Evolutionary conservation across 78 protist genomes (phyloP).

Genomic region (Salpingoeca rosetta): DNA sequence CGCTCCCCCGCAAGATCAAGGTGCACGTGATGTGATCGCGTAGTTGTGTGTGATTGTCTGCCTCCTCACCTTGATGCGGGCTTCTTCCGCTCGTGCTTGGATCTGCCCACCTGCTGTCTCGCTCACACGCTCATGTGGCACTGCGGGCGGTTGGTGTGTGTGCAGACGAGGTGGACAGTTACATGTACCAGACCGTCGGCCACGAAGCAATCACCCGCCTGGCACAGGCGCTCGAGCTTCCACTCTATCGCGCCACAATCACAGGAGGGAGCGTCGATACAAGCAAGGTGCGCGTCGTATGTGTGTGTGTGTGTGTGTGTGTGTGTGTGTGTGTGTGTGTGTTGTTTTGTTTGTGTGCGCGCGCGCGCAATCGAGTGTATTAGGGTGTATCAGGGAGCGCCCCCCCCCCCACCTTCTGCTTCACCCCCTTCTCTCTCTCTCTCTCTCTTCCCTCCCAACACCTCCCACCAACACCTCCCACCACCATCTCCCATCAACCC

Average conservation of each 20-base stretch:
- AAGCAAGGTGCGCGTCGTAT: background rate
- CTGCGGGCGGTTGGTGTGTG: background rate
- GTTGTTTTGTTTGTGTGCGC: background rate
- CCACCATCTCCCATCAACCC: no score
- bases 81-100: background rate
- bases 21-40: background rate
- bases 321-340: background rate
- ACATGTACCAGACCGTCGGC: constrained; percentile 91
- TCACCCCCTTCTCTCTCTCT: no score
- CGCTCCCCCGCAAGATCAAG: constrained; percentile 31
- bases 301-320: background rate
- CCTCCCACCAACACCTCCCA: no score
- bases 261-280: constrained; percentile 1
- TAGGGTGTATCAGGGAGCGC: background rate
- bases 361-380: background rate
- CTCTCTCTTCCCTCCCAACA: no score
- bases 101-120: background rate
- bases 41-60: background rate
- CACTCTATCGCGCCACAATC: constrained; percentile 52
- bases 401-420: no score
- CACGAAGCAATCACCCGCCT: constrained; percentile 39
- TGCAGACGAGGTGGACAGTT: constrained; percentile 81
- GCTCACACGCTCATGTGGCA: background rate
- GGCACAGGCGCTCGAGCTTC: constrained; percentile 49
- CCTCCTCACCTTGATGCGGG: background rate